Percentiles rank a stretch among this genome's conserved stretches.
These are phyloP conservation scores for Achaetomium macrosporum DNA, from an alignment of 2,329 filamentous ascomycete species.

Conservation along the genomic window DNA sequence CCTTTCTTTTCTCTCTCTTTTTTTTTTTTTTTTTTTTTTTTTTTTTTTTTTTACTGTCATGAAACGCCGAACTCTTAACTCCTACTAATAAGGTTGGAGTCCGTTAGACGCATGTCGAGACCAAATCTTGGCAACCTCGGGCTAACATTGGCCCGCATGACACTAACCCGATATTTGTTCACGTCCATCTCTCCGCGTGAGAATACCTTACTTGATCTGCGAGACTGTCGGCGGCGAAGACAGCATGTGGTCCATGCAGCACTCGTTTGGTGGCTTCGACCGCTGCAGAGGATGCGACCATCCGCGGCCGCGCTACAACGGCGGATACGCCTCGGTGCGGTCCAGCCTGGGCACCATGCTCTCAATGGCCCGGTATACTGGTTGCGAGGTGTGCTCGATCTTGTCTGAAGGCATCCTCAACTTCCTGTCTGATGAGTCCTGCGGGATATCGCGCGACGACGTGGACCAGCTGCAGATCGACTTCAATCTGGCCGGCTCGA, in stretches of 20 bases:
- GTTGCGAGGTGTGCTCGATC: slow-evolving; percentile 10
- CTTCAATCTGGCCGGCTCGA: slow-evolving; percentile 8
- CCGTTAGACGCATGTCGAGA: too few relatives aligned
- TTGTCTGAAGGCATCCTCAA: slow-evolving; percentile 7
- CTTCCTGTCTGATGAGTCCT: neutral
- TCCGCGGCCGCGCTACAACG: slow-evolving; percentile 10
- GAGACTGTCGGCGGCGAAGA: too few relatives aligned
- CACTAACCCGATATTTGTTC: neutral
- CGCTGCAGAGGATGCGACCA: slow-evolving; percentile 11
- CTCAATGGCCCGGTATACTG: neutral
- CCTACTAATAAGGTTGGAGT: too few relatives aligned
- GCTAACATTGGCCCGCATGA: neutral
- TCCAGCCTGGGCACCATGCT: slow-evolving; percentile 8
- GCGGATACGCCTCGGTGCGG: slow-evolving; percentile 3
- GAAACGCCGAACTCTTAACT: too few relatives aligned
- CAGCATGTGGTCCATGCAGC: neutral
- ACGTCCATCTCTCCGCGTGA: neutral
- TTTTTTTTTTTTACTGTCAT: too few relatives aligned
- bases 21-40: too few relatives aligned
- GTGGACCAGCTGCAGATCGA: slow-evolving; percentile 9
- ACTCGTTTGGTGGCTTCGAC: slow-evolving; percentile 1
- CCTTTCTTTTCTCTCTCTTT: too few relatives aligned
- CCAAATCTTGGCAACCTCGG: neutral
- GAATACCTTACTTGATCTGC: neutral
- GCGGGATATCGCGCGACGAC: neutral